Conservation (phyloP, 805 yeast genomes). For the Saturnispora diversa region DNA sequence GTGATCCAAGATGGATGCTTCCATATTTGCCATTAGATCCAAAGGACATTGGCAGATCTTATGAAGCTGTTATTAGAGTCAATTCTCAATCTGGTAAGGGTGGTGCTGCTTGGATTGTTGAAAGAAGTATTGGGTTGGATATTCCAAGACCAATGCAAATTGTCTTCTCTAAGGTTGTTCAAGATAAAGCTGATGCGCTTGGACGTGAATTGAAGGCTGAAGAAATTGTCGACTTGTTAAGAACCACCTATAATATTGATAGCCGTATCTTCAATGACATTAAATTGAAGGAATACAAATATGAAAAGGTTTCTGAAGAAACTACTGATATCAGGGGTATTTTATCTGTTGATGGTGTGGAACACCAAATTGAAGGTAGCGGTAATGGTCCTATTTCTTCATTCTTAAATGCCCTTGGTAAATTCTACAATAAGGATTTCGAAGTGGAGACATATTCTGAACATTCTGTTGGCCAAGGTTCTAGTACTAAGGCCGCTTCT, state of each 20-base stretch:
- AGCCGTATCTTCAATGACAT: constrained; percentile 29
- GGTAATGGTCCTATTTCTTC: constrained; percentile 81
- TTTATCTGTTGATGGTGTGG: constrained; percentile 30
- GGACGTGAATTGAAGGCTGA: constrained; percentile 65
- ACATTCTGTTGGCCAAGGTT: constrained; percentile 66
- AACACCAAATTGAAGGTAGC: constrained; percentile 38
- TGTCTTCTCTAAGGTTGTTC: constrained; percentile 57
- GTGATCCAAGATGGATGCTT: constrained; percentile 52
- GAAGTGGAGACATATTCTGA: constrained; percentile 64
- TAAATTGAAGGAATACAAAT: constrained; percentile 35
- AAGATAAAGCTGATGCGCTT: constrained; percentile 50
- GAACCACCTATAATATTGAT: constrained; percentile 45
- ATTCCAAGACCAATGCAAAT: constrained; percentile 67
- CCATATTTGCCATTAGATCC: constrained; percentile 80
- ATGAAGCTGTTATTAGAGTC: constrained; percentile 77
- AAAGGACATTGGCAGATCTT: constrained; percentile 69
- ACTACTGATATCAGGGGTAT: constrained; percentile 38
- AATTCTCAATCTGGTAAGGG: constrained; percentile 86
- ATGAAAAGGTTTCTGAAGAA: constrained; percentile 30
- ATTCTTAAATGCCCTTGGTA: constrained; percentile 54
- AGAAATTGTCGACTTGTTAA: constrained; percentile 55
- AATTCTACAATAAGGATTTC: constrained; percentile 42
- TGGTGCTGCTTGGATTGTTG: constrained; percentile 78
- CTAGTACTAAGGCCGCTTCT: constrained; percentile 67
- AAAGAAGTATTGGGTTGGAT: constrained; percentile 63